Evolutionary conservation across 2,329 filamentous ascomycete species (phyloP), one percentile per base, ranked within the genome.

Genomic region (Sclerotinia spermophila): DNA sequence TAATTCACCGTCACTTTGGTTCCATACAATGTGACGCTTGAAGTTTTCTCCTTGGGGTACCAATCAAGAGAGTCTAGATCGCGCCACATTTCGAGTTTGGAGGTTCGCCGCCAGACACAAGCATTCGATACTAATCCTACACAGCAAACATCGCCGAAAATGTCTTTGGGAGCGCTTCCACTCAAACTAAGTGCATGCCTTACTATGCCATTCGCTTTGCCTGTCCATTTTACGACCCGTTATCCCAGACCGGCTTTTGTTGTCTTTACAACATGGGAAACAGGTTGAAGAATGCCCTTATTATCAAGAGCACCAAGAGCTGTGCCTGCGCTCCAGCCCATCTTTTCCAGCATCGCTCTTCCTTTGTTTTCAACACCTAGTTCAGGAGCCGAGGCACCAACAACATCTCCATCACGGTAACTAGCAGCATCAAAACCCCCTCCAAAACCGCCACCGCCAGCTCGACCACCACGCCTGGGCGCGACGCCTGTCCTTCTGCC

Each of bases 271-370:
- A 96, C 88, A 74, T 97, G 94, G 38, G 89, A 86, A 35, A 99
- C 91, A 0, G 95, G 95, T 72, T 93, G 88, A 74, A 97, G 81
- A 67, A 97, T 96, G 44, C 96, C 96, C 80, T 96, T 92, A 80
- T 96, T 97, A 73, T 96, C 89, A 1, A 84, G 79, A 17, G 92
- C 88, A 67, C 96, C 96, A 1, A 99, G 85, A 1, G 92, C 92
- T 78, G 90, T 97, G 7, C 96, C 96, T 67, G 86, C 90, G 72
- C 87, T 92, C 94, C 96, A 99, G 5, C 96, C 96, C 96, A 98
- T 98, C 82, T 96, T 98, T 82, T 97, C 93, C 74, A 99, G 82
- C 89, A 99, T 92, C 4, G 89, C 88, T 66, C 93, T 87, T 17
- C 96, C 96, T 75, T 89, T 93, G 79, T 97, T 98, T 68, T 91